A percentile compares a stretch with the other conserved stretches of the same genome.
Conservation (phyloP, 2,329 filamentous ascomycete genomes). For the Colletotrichum destructivum region DNA sequence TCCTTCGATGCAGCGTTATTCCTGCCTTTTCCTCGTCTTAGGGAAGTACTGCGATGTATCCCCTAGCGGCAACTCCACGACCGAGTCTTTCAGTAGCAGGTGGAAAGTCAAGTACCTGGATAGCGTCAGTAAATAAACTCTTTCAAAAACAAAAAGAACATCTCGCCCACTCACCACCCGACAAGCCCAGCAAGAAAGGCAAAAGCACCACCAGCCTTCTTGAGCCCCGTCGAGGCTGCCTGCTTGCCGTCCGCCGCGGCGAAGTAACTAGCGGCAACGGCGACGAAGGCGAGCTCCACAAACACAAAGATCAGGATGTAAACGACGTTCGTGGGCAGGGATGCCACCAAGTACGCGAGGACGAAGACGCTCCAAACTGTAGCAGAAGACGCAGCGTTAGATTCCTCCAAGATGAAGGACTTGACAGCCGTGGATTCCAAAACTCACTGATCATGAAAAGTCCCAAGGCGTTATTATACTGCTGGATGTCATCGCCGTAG, state of each 20-base stretch:
- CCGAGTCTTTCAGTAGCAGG: slow-evolving; percentile 46
- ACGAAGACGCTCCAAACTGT: slow-evolving; percentile 48
- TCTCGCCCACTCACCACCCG: slow-evolving; percentile 44
- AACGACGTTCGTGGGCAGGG: slow-evolving; percentile 46
- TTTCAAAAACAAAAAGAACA: too few species aligned
- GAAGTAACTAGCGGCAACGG: slow-evolving; percentile 47
- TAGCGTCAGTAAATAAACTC: background rate
- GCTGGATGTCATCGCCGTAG: slow-evolving; percentile 45
- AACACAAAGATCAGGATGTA: slow-evolving; percentile 47
- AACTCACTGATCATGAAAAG: slow-evolving; percentile 47
- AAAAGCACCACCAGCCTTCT: slow-evolving; percentile 46
- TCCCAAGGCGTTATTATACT: slow-evolving; percentile 48
- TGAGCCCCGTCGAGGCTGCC: slow-evolving; percentile 37
- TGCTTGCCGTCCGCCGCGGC: slow-evolving; percentile 46
- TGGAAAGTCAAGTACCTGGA: slow-evolving; percentile 48
- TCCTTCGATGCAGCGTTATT: background rate
- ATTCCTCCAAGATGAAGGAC: background rate
- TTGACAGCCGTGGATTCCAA: fast-evolving
- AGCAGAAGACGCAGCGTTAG: background rate
- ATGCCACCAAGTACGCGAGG: slow-evolving; percentile 46
- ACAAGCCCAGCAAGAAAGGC: slow-evolving; percentile 48
- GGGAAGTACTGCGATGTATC: slow-evolving; percentile 47
- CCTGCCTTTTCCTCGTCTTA: slow-evolving; percentile 39
- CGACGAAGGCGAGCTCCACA: slow-evolving; percentile 45
- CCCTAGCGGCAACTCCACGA: slow-evolving; percentile 46